Evolutionary conservation across 2,329 filamentous ascomycete species (phyloP), one percentile per base, ranked within the genome.

Genomic region (Setomelanomma holmii): DNA sequence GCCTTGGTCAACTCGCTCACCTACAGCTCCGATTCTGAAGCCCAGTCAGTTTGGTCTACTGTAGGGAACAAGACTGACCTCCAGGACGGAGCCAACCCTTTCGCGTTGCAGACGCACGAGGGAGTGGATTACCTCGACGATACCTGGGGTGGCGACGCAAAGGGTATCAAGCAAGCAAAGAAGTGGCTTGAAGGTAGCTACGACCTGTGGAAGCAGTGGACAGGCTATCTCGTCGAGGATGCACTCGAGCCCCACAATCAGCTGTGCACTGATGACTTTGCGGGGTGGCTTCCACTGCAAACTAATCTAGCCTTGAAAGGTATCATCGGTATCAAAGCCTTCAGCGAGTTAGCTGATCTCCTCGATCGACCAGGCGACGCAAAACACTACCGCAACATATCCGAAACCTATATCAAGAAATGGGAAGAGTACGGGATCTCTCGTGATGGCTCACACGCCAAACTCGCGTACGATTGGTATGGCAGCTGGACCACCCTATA

Each of bases 401-500:
- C 85, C 3, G 80, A 84, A 4, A 79, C 79, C 2, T 95, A 95
- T 72, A 83, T 95, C 55, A 72, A 80, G 23, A 86, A 88, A 62
- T 96, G 91, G 90, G 82, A 89, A 67, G 76, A 81, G 17, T 83
- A 85, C 47, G 90, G 84, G 49, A 86, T 93, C 72, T 89, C 90
- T 55, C 80, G 82, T 16, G 84, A 88, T 49, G 83, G 85, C 7
- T 78, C 86, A 1, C 90, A 93, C 72, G 86, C 89, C 19, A 93
- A 91, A 61, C 81, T 96, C 8, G 85, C 88, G 10, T 96, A 96
- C 75, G 83, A 91, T 68, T 87, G 88, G 80, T 89, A 89, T 60
- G 89, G 89, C 12, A 90, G 88, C 44, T 93, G 89, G 89, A 91
- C 89, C 5, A 91, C 89, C 0, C 82, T 96, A 30, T 96, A 96